Conservation (phyloP, 176 grass and related monocot genomes). For the Musa schizocarpa region DNA sequence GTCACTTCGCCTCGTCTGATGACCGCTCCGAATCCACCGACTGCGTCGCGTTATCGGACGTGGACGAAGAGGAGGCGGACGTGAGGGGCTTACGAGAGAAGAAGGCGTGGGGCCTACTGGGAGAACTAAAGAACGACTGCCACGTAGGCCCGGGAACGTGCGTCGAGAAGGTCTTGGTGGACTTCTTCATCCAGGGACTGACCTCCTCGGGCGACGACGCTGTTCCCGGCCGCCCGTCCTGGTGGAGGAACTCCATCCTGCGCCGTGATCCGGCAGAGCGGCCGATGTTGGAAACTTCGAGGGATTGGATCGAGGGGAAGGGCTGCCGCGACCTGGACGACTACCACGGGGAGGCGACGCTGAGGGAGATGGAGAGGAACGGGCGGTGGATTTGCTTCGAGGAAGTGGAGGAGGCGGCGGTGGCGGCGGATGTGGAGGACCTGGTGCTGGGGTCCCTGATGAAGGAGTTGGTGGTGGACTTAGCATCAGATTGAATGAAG, state of each 20-base stretch:
- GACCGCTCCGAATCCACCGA: neutral
- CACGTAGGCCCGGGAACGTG: neutral
- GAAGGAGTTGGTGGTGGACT: neutral
- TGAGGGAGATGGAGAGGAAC: constrained; percentile 1
- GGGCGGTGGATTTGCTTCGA: neutral
- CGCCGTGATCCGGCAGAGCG: neutral
- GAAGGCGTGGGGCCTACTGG: constrained; percentile 25
- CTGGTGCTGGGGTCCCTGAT: neutral
- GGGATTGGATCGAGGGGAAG: neutral
- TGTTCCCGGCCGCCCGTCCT: too few species aligned
- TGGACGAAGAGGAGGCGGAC: neutral
- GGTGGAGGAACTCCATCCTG: neutral
- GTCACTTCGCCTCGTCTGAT: constrained; percentile 27
- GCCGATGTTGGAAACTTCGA: constrained; percentile 16
- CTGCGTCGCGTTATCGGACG: neutral
- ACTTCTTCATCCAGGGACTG: constrained; percentile 52
- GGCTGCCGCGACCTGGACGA: neutral
- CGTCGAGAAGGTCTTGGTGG: constrained; percentile 44
- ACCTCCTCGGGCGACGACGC: neutral
- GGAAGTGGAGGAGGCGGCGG: constrained; percentile 1
- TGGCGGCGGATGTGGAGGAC: neutral
- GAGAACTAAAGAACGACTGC: constrained; percentile 15
- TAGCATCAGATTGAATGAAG: neutral
- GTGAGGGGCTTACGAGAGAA: neutral
- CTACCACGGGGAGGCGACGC: neutral